A percentile compares a stretch with the other conserved stretches of the same genome.
phyloP scores from a whole-genome alignment of 2,329 filamentous ascomycete species.

The Cryphonectria naterciae region DNA sequence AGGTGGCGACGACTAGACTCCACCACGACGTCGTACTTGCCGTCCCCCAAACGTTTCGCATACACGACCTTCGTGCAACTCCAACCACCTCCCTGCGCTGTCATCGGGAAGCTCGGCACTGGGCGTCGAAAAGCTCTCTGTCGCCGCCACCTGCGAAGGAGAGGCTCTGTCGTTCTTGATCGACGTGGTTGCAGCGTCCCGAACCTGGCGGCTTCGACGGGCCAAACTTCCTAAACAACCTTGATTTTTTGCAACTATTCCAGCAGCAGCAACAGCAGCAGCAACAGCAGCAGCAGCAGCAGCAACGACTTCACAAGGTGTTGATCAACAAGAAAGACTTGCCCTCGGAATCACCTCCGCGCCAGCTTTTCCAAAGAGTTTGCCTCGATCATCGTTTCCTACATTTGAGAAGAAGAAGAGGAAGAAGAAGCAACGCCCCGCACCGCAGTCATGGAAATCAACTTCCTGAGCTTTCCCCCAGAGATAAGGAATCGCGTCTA shows the following conservation, averaged over 20 bases:
- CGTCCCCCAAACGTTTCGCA: neutral
- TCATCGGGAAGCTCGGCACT: neutral
- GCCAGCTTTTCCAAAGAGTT: neutral
- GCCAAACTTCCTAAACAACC: too few species aligned
- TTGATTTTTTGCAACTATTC: too few species aligned
- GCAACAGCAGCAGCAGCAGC: too few species aligned
- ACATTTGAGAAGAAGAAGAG: too few species aligned
- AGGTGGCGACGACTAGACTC: neutral
- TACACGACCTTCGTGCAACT: neutral
- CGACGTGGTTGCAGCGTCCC: neutral
- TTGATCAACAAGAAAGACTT: too few species aligned
- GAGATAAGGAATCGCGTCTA: constrained; percentile 21
- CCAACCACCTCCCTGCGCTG: neutral
- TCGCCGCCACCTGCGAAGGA: neutral
- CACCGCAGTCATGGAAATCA: neutral
- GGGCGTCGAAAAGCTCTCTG: neutral
- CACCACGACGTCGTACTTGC: neutral
- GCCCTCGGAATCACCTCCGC: too few species aligned
- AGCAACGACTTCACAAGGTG: neutral
- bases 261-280: too few species aligned
- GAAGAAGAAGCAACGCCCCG: neutral
- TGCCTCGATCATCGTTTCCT: too few species aligned
- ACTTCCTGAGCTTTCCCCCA: constrained; percentile 11
- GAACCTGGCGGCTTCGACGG: neutral
- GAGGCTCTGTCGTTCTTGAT: neutral